Conservation (phyloP, 208 protist genomes). For the Herpetomonas samuelpessoai region DNA sequence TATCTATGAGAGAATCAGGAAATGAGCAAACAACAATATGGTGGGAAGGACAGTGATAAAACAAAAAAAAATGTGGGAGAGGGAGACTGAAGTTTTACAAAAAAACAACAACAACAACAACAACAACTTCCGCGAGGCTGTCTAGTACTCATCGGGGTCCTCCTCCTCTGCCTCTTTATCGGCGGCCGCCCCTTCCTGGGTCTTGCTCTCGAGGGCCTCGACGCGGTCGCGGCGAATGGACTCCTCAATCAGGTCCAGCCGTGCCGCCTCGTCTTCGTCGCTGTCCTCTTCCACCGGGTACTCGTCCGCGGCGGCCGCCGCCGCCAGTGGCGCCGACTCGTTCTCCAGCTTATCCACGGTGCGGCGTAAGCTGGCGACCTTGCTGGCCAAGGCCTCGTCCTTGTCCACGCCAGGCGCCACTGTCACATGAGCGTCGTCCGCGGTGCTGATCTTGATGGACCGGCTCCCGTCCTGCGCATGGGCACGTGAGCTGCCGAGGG, state of each 20-base stretch:
- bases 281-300: conserved; percentile 4
- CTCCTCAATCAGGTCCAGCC: conserved; percentile 26
- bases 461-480: too few species aligned
- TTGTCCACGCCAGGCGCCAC: conserved; percentile 3
- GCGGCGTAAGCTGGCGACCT: conserved; percentile 8
- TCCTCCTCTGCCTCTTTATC: too few species aligned
- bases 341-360: conserved; percentile 10
- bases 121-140: not conserved
- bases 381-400: conserved; percentile 5
- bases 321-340: conserved; percentile 25
- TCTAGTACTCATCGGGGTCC: too few species aligned
- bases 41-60: not conserved
- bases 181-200: conserved; percentile 9
- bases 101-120: conserved; percentile 6
- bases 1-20: not conserved
- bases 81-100: too few species aligned
- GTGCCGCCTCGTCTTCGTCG: conserved; percentile 16
- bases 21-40: not conserved
- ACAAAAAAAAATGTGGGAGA: conserved; percentile 8
- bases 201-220: conserved; percentile 9
- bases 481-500: too few species aligned
- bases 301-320: conserved; percentile 10
- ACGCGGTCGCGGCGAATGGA: conserved; percentile 35
- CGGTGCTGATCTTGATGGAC: not conserved
- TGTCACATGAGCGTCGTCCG: not conserved